Evolutionary conservation across 768 basidiomycete genomes (phyloP).

Genomic region (Collybia sp.): DNA sequence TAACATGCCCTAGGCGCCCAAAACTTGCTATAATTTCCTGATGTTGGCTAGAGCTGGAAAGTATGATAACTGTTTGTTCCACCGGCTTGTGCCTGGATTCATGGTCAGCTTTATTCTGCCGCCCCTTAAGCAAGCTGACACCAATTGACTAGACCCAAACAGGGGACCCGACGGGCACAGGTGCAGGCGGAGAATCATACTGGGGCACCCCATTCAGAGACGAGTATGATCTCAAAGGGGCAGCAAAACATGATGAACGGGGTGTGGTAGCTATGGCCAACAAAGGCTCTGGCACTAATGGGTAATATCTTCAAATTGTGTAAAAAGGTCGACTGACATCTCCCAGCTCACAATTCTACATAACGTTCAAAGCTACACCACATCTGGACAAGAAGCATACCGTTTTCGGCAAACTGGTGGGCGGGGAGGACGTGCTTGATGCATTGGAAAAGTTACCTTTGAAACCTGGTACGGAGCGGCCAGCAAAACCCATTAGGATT

Average conservation of each 20-base stretch:
- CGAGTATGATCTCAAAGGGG: slow-evolving; percentile 84
- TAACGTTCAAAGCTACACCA: slow-evolving; percentile 80
- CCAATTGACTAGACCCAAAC: slow-evolving; percentile 76
- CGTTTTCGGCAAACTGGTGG: slow-evolving; percentile 95
- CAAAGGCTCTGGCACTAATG: slow-evolving; percentile 87
- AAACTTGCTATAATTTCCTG: slow-evolving; percentile 98
- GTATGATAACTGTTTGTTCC: slow-evolving; percentile 87
- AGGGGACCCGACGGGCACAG: slow-evolving; percentile 96
- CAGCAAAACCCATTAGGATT: slow-evolving; percentile 80
- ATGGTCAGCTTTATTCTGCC: slow-evolving; percentile 54
- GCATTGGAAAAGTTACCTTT: slow-evolving; percentile 77
- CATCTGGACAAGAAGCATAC: slow-evolving; percentile 93
- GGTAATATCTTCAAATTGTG: slow-evolving; percentile 30
- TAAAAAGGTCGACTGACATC: slow-evolving; percentile 1
- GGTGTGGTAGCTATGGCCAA: slow-evolving; percentile 96
- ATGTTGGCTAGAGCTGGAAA: slow-evolving; percentile 89
- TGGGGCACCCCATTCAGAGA: slow-evolving; percentile 98
- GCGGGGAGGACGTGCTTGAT: slow-evolving; percentile 88
- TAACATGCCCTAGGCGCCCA: slow-evolving; percentile 67
- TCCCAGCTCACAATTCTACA: slow-evolving; percentile 83
- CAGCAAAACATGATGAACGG: slow-evolving; percentile 81
- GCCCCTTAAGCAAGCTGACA: background rate
- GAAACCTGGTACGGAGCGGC: slow-evolving; percentile 84
- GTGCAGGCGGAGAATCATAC: slow-evolving; percentile 85
- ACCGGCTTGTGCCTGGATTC: slow-evolving; percentile 90